phyloP scores from a whole-genome alignment of 2,329 filamentous ascomycete species.

The Colletotrichum orchidophilum region DNA sequence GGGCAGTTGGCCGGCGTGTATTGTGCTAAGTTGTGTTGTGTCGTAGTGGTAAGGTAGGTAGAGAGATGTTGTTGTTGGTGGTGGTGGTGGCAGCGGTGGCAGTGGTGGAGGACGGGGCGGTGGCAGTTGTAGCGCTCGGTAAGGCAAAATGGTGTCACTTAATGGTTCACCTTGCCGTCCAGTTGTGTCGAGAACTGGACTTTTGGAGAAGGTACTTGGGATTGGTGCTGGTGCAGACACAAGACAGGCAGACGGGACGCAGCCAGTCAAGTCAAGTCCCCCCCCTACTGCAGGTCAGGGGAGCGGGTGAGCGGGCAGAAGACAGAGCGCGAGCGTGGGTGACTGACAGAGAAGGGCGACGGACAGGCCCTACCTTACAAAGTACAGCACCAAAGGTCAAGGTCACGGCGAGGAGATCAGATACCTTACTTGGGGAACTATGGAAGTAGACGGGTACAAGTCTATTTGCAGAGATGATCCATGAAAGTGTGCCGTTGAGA shows the following conservation, averaged over 20 bases:
- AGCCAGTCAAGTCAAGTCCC: slow-evolving; percentile 3
- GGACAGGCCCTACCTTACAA: slow-evolving; percentile 19
- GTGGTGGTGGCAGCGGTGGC: background rate
- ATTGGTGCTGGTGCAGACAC: background rate
- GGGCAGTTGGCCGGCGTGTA: slow-evolving; percentile 13
- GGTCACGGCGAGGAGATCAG: slow-evolving; percentile 30
- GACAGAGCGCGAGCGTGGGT: slow-evolving; percentile 15
- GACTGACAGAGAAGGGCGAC: slow-evolving; percentile 7
- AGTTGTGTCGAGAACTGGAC: slow-evolving; percentile 5
- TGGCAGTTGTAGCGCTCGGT: slow-evolving; percentile 9
- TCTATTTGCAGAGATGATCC: slow-evolving; percentile 11
- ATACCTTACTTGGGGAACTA: slow-evolving; percentile 2
- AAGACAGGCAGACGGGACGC: background rate
- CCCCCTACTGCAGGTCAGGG: slow-evolving; percentile 24
- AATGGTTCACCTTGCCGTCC: background rate
- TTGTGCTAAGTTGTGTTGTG: slow-evolving; percentile 19
- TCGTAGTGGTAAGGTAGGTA: slow-evolving; percentile 6
- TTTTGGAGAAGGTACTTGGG: slow-evolving; percentile 4
- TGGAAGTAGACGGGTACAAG: slow-evolving; percentile 15
- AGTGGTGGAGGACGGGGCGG: background rate
- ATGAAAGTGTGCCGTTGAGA: background rate
- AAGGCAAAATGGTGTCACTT: slow-evolving; percentile 2
- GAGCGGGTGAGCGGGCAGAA: slow-evolving; percentile 26
- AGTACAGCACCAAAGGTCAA: slow-evolving; percentile 6
- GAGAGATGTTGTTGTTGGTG: slow-evolving; percentile 6